These are phyloP conservation scores for Mortierella sp. DNA, from an alignment of 371 early-diverging fungal genomes.

Conservation along the genomic window DNA sequence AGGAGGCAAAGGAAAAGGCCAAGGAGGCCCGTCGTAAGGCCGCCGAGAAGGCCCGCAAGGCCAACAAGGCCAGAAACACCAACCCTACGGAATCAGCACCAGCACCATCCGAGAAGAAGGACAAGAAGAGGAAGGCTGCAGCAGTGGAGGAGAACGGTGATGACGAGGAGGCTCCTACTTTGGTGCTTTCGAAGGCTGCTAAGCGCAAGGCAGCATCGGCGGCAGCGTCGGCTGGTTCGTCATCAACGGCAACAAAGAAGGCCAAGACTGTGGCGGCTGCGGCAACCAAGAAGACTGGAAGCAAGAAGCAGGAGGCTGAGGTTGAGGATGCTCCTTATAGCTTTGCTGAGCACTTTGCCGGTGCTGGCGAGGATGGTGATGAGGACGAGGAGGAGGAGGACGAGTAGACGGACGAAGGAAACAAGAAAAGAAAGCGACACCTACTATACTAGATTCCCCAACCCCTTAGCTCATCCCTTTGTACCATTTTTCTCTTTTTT, in stretches of 20 bases:
- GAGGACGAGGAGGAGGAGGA: constrained; percentile 40
- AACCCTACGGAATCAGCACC: constrained; percentile 46
- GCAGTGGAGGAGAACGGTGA: constrained; percentile 2
- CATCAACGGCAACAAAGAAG: constrained; percentile 39
- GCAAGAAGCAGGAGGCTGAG: constrained; percentile 16
- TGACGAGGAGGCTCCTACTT: not conserved
- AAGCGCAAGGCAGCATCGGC: constrained; percentile 42
- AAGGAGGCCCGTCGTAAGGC: constrained; percentile 62
- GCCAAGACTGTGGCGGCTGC: constrained; percentile 23
- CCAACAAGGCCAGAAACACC: constrained; percentile 74
- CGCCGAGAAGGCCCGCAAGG: constrained; percentile 65
- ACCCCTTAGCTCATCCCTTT: constrained; percentile 1
- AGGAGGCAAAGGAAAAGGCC: constrained; percentile 68
- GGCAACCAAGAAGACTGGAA: constrained; percentile 32
- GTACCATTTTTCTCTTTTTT: not conserved
- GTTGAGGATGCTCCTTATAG: constrained; percentile 48
- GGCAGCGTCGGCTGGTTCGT: too few relatives aligned
- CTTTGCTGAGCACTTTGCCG: constrained; percentile 49
- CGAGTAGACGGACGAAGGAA: constrained; percentile 14
- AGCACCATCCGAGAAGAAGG: constrained; percentile 19
- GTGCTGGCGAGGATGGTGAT: constrained; percentile 9
- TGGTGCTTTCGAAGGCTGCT: constrained; percentile 36
- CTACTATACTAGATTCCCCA: constrained; percentile 14
- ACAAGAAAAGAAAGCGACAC: not conserved
- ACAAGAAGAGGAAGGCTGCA: constrained; percentile 13